A percentile compares a stretch with the other conserved stretches of the same genome.
Evolutionary conservation across 2,329 filamentous ascomycete genomes (phyloP).

Genomic region (Onygenales sp.): DNA sequence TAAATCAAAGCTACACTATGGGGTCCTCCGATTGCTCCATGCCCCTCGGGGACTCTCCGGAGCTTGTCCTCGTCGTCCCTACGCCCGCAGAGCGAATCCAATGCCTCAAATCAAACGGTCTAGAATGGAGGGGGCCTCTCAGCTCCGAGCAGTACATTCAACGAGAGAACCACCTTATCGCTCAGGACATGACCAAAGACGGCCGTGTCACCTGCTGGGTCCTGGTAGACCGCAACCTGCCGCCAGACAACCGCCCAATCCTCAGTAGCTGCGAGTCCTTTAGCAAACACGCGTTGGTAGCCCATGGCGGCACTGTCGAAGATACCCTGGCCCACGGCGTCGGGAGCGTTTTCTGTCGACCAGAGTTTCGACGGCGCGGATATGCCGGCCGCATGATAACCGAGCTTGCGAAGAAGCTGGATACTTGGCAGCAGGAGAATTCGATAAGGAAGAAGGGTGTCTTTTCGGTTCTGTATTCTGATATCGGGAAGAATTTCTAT

Average conservation of each 20-base stretch:
- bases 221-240: slow-evolving; percentile 39
- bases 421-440: slow-evolving; percentile 42
- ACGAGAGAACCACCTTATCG: slow-evolving; percentile 45
- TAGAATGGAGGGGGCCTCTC: slow-evolving; percentile 49
- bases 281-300: slow-evolving; percentile 31
- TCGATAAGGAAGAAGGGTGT: slow-evolving; percentile 33
- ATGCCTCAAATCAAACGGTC: slow-evolving; percentile 45
- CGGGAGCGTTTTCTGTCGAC: slow-evolving; percentile 68
- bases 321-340: slow-evolving; percentile 58
- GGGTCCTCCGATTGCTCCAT: slow-evolving; percentile 30
- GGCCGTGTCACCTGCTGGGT: slow-evolving; percentile 52
- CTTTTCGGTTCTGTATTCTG: slow-evolving; percentile 77
- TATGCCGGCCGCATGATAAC: slow-evolving; percentile 70
- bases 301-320: slow-evolving; percentile 46
- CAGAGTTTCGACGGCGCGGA: slow-evolving; percentile 57
- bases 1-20: slow-evolving; percentile 15
- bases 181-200: slow-evolving; percentile 44
- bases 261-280: slow-evolving; percentile 51
- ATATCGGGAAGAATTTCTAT: slow-evolving; percentile 80
- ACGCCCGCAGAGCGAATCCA: slow-evolving; percentile 45
- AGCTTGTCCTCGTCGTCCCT: slow-evolving; percentile 45
- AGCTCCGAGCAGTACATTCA: slow-evolving; percentile 46
- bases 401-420: slow-evolving; percentile 50
- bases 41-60: slow-evolving; percentile 40
- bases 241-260: slow-evolving; percentile 34